These are phyloP conservation scores for Vaccinium myrtillus DNA, from an alignment of 148 eudicot species.

Conservation along the genomic window DNA sequence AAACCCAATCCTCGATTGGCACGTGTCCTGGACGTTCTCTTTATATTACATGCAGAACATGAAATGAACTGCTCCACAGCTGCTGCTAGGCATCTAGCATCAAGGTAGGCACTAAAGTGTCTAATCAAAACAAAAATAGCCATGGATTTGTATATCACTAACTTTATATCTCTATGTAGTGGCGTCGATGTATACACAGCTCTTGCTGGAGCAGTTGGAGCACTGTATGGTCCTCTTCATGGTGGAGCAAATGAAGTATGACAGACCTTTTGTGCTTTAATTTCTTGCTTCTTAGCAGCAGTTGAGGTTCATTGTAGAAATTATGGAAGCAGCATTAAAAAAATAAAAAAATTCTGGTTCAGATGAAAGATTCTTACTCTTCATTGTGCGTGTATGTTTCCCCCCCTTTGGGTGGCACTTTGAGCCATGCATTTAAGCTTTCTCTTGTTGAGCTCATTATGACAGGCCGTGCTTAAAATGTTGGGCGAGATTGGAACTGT, in stretches of 20 bases:
- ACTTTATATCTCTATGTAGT: conserved; percentile 42
- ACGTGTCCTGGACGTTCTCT: conserved; percentile 86
- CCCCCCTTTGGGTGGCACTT: neutral
- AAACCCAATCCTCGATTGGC: conserved; percentile 96
- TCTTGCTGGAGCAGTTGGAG: conserved; percentile 98
- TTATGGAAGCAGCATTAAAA: neutral
- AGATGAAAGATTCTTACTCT: neutral
- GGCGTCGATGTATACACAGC: conserved; percentile 99
- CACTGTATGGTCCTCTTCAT: conserved; percentile 98
- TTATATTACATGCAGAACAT: conserved; percentile 97
- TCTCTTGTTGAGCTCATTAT: neutral
- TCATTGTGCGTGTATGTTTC: neutral
- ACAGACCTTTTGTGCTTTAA: neutral
- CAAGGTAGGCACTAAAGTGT: conserved; percentile 52
- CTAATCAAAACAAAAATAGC: conserved; percentile 10
- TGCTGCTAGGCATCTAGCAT: conserved; percentile 98
- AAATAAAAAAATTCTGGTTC: neutral
- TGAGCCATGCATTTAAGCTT: neutral
- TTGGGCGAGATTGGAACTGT: conserved; percentile 86
- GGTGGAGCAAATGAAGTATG: conserved; percentile 99
- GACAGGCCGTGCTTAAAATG: conserved; percentile 95
- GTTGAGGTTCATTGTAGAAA: conserved; percentile 5
- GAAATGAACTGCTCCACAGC: conserved; percentile 99
- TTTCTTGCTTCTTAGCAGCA: neutral
- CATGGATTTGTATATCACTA: neutral